Base-by-base conservation (phyloP, 306 rosid genomes). In the Malus fusca region DNA sequence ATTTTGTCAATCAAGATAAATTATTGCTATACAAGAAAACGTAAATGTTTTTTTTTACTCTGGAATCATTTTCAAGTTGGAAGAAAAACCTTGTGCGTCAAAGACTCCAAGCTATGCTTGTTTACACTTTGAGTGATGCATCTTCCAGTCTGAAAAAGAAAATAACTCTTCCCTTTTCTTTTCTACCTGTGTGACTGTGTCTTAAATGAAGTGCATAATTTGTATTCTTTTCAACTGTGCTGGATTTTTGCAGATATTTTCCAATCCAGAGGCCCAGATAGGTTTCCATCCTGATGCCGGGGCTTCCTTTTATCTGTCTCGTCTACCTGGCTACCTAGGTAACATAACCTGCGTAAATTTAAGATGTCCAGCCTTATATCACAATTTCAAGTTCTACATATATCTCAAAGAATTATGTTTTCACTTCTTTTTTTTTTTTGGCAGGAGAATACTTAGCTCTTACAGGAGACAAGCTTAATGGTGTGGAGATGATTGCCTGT, bases 261-360 rank as follows among this genome's bases (percentile, higher is more conserved):
- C 89, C 76, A 86, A 88, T 80, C 99, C 99, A 35, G 97, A 95
- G 85, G 88, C 90, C 83, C 99, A 89, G 79, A 86, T 95, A 78
- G 99, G 97, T 80, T 95, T 92, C 77, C 99, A 95, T 80, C 99
- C 97, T 74, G 99, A 92, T 85, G 91, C 99, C 2, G 99, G 99
- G 65, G 99, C 99, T 80, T 92, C 99, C 65, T 92, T 81, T 83
- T 85, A 87, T 79, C 97, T 95, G 74, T 90, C 99, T 82, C 99
- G 81, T 84, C 85, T 95, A 67, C 99, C 97, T 83, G 97, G 99
- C 78, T 88, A 95, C 88, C 84, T 90, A 70, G 99, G 97, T 95
- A 87, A 59, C 53, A 23, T 66, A 25, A 72, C 51, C 65, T 71
- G 79, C 60, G 52, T 74, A 30, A 15, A 33, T 69, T 66, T 59